Conservation (phyloP, 2,329 filamentous ascomycete genomes). For the Stagonosporopsis chrysanthemi region DNA sequence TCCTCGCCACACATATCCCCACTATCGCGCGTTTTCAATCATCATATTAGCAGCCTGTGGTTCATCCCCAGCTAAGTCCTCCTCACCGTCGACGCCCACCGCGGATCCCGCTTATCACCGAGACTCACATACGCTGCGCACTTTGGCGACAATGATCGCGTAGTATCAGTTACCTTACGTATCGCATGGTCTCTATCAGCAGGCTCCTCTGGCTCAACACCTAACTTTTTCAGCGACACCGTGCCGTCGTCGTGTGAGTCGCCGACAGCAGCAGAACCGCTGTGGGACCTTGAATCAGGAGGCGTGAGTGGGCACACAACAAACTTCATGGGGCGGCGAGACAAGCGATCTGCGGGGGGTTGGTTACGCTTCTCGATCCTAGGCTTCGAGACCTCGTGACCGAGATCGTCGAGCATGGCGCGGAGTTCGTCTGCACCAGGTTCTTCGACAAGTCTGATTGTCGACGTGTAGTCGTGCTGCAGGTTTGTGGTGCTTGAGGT, state of each 20-base stretch:
- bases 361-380: neutral
- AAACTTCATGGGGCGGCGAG: neutral
- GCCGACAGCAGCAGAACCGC: neutral
- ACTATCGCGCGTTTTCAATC: too few relatives aligned
- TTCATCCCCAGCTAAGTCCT: neutral
- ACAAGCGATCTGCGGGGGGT: neutral
- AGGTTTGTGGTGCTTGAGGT: neutral
- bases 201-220: neutral
- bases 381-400: neutral
- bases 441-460: neutral
- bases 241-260: neutral
- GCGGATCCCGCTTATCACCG: neutral
- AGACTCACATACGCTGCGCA: neutral
- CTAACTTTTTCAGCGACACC: neutral
- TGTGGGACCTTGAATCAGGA: constrained; percentile 1
- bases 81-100: neutral
- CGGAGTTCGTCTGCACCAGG: neutral
- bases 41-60: too few relatives aligned
- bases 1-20: neutral
- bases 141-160: neutral
- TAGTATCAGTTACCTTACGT: constrained; percentile 3
- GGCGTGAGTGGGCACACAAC: neutral
- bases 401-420: neutral
- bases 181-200: neutral
- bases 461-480: neutral